Conservation (phyloP, 345 rosid species). For the Trapa incisa region DNA sequence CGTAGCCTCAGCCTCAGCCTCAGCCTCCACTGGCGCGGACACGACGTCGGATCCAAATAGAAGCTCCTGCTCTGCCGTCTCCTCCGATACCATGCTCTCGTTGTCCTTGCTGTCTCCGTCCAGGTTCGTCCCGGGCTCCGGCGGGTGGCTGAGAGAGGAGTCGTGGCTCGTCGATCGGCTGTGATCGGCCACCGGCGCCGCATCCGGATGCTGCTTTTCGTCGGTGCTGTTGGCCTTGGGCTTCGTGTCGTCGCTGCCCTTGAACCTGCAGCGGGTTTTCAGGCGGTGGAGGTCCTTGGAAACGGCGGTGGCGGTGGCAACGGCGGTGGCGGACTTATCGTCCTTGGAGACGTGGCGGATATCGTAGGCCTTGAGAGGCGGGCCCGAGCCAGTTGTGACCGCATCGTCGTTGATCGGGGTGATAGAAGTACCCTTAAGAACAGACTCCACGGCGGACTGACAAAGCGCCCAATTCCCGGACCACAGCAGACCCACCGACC, state of each 20-base stretch:
- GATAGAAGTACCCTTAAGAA: conserved; percentile 68
- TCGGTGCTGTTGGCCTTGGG: conserved; percentile 14
- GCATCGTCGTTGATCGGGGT: conserved; percentile 57
- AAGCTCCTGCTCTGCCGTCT: conserved; percentile 21
- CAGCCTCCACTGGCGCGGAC: neutral
- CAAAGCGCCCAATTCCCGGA: conserved; percentile 94
- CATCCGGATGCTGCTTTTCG: neutral
- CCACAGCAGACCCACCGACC: conserved; percentile 88
- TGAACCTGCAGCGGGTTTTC: conserved; percentile 41
- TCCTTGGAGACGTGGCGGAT: conserved; percentile 82
- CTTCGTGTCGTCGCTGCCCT: conserved; percentile 21
- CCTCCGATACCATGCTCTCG: conserved; percentile 56
- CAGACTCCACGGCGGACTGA: conserved; percentile 90
- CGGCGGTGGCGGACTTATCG: conserved; percentile 29
- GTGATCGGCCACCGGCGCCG: conserved; percentile 16
- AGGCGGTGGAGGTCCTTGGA: conserved; percentile 20
- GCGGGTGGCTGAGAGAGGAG: conserved; percentile 87
- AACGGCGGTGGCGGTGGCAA: conserved; percentile 9
- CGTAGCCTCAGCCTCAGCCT: too few relatives aligned
- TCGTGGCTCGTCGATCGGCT: conserved; percentile 68
- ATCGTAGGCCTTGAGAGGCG: conserved; percentile 68
- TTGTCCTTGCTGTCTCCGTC: conserved; percentile 52
- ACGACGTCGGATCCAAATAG: conserved; percentile 16
- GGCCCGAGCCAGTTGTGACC: conserved; percentile 56
- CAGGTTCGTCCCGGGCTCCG: conserved; percentile 35